phyloP scores from a whole-genome alignment of 345 rosid species.

The Firmiana major region DNA sequence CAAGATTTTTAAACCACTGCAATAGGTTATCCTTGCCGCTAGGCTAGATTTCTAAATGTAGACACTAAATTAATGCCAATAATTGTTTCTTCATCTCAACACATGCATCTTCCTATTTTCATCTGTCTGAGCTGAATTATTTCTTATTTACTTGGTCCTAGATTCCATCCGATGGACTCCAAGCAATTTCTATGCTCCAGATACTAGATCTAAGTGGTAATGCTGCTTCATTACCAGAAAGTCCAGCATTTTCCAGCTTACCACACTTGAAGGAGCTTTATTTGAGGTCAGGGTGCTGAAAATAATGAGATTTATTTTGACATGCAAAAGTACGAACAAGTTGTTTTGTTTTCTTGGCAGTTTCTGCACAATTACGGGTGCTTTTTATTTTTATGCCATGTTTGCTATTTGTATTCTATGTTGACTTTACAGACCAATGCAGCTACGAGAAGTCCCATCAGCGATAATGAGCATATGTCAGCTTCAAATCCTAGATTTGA shows the following conservation, averaged over 20 bases:
- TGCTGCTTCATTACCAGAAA: conserved; percentile 45
- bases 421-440: conserved; percentile 56
- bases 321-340: not conserved
- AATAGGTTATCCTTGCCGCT: too few relatives aligned
- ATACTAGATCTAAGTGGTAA: conserved; percentile 70
- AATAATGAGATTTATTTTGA: conserved; percentile 2
- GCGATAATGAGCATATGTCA: too few relatives aligned
- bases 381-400: not conserved
- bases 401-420: not conserved
- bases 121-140: conserved; percentile 12
- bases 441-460: conserved; percentile 58
- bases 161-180: conserved; percentile 79
- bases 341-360: not conserved
- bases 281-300: conserved; percentile 55
- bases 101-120: not conserved
- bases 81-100: not conserved
- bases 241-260: conserved; percentile 64
- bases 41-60: not conserved
- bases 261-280: conserved; percentile 76
- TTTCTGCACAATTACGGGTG: not conserved
- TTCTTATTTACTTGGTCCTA: conserved; percentile 25
- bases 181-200: conserved; percentile 61
- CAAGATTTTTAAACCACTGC: too few relatives aligned
- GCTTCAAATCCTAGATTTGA: conserved; percentile 51
- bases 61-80: not conserved